These are phyloP conservation scores for Austroboletus niveus DNA, from an alignment of 1,284 basidiomycete genomes.

Conservation along the genomic window DNA sequence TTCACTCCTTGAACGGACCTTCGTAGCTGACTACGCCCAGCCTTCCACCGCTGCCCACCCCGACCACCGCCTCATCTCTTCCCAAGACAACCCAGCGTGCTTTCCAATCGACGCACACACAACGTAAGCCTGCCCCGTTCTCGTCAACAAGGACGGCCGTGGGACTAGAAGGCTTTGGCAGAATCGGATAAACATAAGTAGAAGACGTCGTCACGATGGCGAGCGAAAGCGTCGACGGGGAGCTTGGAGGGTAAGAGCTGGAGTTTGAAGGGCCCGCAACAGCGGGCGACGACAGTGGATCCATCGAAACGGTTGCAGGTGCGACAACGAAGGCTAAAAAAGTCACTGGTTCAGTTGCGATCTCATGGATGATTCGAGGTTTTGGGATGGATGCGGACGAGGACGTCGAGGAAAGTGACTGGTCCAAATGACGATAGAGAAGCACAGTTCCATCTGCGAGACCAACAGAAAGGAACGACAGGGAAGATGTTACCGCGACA, in stretches of 20 bases:
- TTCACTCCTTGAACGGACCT: slow-evolving; percentile 44
- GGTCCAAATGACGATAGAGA: slow-evolving; percentile 87
- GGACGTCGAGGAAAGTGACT: slow-evolving; percentile 70
- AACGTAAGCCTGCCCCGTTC: slow-evolving; percentile 80
- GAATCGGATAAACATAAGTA: slow-evolving; percentile 75
- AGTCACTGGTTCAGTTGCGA: slow-evolving; percentile 83
- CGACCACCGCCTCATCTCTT: slow-evolving; percentile 89
- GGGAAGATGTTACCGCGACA: slow-evolving; percentile 75
- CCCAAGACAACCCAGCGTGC: slow-evolving; percentile 81
- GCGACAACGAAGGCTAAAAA: slow-evolving; percentile 86
- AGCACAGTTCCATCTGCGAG: slow-evolving; percentile 94
- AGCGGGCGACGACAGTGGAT: slow-evolving; percentile 12
- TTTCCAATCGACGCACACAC: slow-evolving; percentile 77
- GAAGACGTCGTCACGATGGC: slow-evolving; percentile 88
- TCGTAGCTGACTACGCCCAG: slow-evolving; percentile 90
- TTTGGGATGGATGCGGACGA: slow-evolving; percentile 78
- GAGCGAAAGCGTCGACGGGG: slow-evolving; percentile 53
- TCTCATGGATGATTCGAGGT: slow-evolving; percentile 76
- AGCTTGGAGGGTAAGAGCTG: slow-evolving; percentile 1
- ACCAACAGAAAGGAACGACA: slow-evolving; percentile 87
- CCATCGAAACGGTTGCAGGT: slow-evolving; percentile 28
- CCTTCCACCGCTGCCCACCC: slow-evolving; percentile 81
- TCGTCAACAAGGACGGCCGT: slow-evolving; percentile 78
- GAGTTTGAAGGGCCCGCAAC: slow-evolving; percentile 1
- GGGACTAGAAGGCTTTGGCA: slow-evolving; percentile 73